Evolutionary conservation across 495 filamentous ascomycete species (phyloP), one percentile per base, ranked within the genome.

Genomic region (Aspergillus olivimuriae): DNA sequence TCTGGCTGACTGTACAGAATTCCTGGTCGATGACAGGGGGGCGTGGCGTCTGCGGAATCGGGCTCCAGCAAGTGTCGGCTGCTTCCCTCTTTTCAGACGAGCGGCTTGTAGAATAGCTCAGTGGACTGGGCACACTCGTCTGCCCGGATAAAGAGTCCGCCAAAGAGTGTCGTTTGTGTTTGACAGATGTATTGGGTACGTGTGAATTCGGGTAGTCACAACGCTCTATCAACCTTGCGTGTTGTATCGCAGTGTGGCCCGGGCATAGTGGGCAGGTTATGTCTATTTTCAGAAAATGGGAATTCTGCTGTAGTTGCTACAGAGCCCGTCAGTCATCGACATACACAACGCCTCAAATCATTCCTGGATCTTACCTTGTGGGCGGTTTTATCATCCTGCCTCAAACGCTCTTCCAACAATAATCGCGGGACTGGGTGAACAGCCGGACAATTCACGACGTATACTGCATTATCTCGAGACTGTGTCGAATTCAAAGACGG

Each of bases 391-490:
- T 56, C 57, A 36, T 21, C 36, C 2, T 7, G 31, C 12, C 37
- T 60, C 41, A 60, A 23, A 22, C 45, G 50, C 37, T 60, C 51
- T 30, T 55, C 57, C 33, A 60, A 40, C 3, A 60, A 15, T 30
- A 33, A 33, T 12, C 39, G 44, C 17, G 57, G 53, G 8, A 60
- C 44, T 8, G 53, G 46, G 36, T 60, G 57, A 2, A 54, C 50
- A 1, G 48, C 48, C 24, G 57, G 57, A 15, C 57, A 60, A 20
- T 60, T 48, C 5, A 60, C 57, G 14, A 52, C 48, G 41, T 60
- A 60, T 6, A 55, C 34, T 11, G 41, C 46, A 26, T 46, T 42
- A 12, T 14, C 34, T n/a, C 38, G n/a, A n/a, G 3, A 17, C 7
- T 15, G 42, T 17, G 6, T 22, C 41, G 11, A 37, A 34, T 2